Conservation (phyloP, 2,329 filamentous ascomycete genomes). For the Penicillium brevicompactum region DNA sequence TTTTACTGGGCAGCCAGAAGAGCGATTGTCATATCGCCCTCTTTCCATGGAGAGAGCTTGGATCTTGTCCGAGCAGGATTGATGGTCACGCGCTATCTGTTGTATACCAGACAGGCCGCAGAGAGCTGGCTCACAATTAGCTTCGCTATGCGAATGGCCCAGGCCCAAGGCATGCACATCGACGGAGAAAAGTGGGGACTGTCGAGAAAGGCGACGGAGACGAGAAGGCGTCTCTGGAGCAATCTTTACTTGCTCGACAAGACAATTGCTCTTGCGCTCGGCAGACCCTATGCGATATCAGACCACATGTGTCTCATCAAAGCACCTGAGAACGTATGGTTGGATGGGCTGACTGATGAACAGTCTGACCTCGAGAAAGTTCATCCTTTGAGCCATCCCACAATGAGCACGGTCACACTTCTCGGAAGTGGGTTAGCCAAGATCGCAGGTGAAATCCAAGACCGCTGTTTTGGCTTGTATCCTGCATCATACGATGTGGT, state of each 20-base stretch:
- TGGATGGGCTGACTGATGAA: constrained; percentile 39
- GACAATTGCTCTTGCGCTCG: constrained; percentile 44
- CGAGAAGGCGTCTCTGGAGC: constrained; percentile 43
- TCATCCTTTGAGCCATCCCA: constrained; percentile 35
- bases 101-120: constrained; percentile 41
- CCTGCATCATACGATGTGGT: constrained; percentile 43
- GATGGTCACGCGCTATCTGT: constrained; percentile 44
- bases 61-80: constrained; percentile 45
- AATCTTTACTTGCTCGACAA: constrained; percentile 45
- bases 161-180: constrained; percentile 48
- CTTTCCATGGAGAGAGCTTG: constrained; percentile 45
- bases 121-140: constrained; percentile 47
- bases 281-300: constrained; percentile 44
- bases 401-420: constrained; percentile 35
- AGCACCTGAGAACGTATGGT: constrained; percentile 42
- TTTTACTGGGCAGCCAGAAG: constrained; percentile 46
- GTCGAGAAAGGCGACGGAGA: constrained; percentile 40
- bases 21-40: constrained; percentile 46
- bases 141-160: constrained; percentile 48
- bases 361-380: constrained; percentile 24
- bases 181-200: constrained; percentile 45
- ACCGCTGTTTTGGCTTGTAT: constrained; percentile 42
- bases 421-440: constrained; percentile 37
- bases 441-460: constrained; percentile 44
- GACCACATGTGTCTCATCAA: constrained; percentile 44